Conservation (phyloP, 306 rosid genomes). For the Prunus davidiana region DNA sequence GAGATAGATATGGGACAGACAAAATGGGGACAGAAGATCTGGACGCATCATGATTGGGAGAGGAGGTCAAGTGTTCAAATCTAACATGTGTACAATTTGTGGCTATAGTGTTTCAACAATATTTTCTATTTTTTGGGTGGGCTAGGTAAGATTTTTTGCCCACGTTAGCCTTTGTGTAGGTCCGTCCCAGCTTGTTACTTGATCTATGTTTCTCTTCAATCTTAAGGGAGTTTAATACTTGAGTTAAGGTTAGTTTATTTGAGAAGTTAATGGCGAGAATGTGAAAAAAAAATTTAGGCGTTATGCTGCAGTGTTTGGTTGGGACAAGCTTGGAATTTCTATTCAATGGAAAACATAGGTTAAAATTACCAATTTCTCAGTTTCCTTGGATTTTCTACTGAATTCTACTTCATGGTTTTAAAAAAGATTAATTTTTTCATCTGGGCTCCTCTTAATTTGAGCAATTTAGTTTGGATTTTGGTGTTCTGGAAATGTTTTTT, state of each 20-base stretch:
- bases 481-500: neutral
- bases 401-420: constrained; percentile 1
- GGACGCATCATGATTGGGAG: too few relatives aligned
- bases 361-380: neutral
- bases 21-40: too few relatives aligned
- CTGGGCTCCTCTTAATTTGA: constrained; percentile 8
- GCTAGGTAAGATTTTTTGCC: too few relatives aligned
- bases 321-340: constrained; percentile 4
- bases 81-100: too few relatives aligned
- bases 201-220: too few relatives aligned
- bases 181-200: too few relatives aligned
- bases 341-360: constrained; percentile 5
- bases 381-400: neutral
- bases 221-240: too few relatives aligned
- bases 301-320: neutral
- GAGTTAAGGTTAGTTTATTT: neutral
- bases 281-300: neutral
- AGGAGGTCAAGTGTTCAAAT: too few relatives aligned
- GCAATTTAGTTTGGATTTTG: neutral
- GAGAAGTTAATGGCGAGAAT: constrained; percentile 9
- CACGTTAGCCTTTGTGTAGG: too few relatives aligned
- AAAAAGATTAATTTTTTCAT: neutral
- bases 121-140: too few relatives aligned
- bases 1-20: too few relatives aligned
- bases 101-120: too few relatives aligned